Evolutionary conservation across 2,329 filamentous ascomycete genomes (phyloP).

Genomic region (Sclerotinia subarctica): DNA sequence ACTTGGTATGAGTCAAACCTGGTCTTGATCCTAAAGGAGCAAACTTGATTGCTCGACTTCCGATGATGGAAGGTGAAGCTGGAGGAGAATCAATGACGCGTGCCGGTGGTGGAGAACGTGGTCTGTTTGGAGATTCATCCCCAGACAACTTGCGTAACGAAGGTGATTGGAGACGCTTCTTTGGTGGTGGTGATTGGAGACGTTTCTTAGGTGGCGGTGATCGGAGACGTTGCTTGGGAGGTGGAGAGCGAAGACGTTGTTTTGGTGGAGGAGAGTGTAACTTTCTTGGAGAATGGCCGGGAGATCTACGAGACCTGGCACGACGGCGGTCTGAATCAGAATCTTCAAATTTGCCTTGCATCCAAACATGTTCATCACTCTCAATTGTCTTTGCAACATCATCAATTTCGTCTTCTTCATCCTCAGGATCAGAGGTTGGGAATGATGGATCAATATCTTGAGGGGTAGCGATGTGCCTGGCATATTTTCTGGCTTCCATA

Average conservation of each 20-base stretch:
- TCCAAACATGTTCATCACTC: constrained; percentile 66
- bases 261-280: constrained; percentile 53
- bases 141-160: constrained; percentile 40
- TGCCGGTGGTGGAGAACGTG: constrained; percentile 66
- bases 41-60: constrained; percentile 44
- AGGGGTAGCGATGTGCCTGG: constrained; percentile 79
- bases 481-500: constrained; percentile 74
- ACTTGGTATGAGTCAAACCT: constrained; percentile 74
- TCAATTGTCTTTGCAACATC: constrained; percentile 54
- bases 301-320: constrained; percentile 48
- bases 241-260: constrained; percentile 39
- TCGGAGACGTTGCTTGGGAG: constrained; percentile 40
- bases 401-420: constrained; percentile 73
- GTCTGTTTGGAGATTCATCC: constrained; percentile 44
- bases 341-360: constrained; percentile 70
- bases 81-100: constrained; percentile 50
- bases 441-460: constrained; percentile 98
- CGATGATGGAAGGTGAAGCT: constrained; percentile 43
- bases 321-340: constrained; percentile 55
- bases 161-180: constrained; percentile 38
- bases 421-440: constrained; percentile 87
- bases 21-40: constrained; percentile 57
- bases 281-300: constrained; percentile 59
- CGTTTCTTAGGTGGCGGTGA: constrained; percentile 39
- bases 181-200: constrained; percentile 41